Conservation (phyloP, 306 rosid genomes). For the Argentina anserina region DNA sequence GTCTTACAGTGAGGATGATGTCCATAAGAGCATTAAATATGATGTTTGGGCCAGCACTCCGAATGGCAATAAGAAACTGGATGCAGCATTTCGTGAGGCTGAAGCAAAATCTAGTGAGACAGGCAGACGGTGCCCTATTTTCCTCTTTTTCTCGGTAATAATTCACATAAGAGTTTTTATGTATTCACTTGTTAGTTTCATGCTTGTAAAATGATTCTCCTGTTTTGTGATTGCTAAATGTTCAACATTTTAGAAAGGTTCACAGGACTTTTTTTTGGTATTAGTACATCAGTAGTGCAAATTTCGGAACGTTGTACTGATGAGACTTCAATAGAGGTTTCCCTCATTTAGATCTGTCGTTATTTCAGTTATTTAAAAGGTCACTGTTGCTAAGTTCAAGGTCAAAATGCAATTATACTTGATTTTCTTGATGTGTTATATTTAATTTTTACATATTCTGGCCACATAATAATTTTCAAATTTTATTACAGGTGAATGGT, state of each 20-base stretch:
- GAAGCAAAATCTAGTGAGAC: constrained; percentile 49
- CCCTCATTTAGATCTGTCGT: neutral
- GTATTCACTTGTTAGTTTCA: neutral
- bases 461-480: neutral
- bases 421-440: neutral
- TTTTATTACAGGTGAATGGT: constrained; percentile 58
- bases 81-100: constrained; percentile 53
- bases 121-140: constrained; percentile 50
- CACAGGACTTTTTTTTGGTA: neutral
- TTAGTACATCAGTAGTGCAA: neutral
- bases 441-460: neutral
- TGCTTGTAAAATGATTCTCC: neutral
- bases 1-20: constrained; percentile 84
- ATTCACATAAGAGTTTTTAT: neutral
- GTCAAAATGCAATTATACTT: neutral
- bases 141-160: constrained; percentile 88
- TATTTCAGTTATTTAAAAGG: neutral
- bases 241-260: neutral
- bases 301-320: neutral
- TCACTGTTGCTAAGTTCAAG: neutral
- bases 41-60: constrained; percentile 89
- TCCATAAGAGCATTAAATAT: constrained; percentile 73
- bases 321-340: neutral
- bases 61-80: constrained; percentile 65
- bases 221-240: neutral